Evolutionary conservation across 352 stramenopile species (phyloP).

Genomic region (Phytophthora constricta): DNA sequence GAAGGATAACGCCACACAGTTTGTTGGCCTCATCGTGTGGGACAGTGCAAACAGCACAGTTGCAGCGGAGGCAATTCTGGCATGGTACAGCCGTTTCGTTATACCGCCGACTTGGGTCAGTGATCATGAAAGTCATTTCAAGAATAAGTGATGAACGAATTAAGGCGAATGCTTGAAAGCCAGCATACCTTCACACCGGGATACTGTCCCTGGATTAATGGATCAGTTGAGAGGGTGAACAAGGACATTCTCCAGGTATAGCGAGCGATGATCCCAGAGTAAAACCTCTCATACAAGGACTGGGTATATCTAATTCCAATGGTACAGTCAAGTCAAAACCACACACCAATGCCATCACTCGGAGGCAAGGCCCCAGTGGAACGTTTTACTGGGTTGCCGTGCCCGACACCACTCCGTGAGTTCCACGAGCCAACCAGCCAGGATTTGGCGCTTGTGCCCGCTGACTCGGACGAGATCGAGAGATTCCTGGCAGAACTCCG

Average conservation of each 20-base stretch:
- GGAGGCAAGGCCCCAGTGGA: too few species aligned
- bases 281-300: conserved; percentile 1
- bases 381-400: too few species aligned
- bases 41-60: background rate
- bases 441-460: too few species aligned
- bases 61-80: background rate
- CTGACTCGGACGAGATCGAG: too few species aligned
- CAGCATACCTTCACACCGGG: background rate
- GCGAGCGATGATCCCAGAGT: background rate
- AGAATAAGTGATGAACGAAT: background rate
- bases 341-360: conserved; percentile 7
- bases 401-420: too few species aligned
- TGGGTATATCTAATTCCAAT: conserved; percentile 3
- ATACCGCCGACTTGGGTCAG: background rate
- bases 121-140: conserved; percentile 3
- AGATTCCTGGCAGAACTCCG: too few species aligned
- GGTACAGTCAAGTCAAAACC: conserved; percentile 6
- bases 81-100: conserved; percentile 8
- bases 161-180: background rate
- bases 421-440: too few species aligned
- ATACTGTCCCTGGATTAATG: conserved; percentile 9
- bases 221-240: conserved; percentile 2
- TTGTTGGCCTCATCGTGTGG: conserved; percentile 3
- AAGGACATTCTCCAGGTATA: background rate
- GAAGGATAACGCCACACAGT: conserved; percentile 6